Percentiles rank a stretch among this genome's conserved stretches.
These are phyloP conservation scores for Magnusiomyces ingens DNA, from an alignment of 1,139 yeast genomes.

Conservation along the genomic window DNA sequence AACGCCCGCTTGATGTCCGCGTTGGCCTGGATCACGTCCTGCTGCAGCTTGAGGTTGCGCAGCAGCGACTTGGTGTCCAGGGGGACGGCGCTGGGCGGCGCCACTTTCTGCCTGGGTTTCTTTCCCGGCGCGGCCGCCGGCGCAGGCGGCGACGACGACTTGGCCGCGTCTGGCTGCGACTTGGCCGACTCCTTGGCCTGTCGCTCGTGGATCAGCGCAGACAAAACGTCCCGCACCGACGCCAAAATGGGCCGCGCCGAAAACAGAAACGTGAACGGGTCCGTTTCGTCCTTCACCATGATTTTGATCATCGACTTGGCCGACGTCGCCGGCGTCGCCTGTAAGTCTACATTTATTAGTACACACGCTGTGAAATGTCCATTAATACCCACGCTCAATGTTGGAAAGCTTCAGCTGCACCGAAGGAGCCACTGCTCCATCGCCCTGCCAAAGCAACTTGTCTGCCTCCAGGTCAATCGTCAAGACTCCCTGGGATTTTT, in stretches of 20 bases:
- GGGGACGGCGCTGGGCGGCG: slow-evolving; percentile 4
- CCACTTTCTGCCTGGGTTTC: background rate
- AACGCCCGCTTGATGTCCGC: slow-evolving; percentile 66
- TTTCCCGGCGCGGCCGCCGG: no score
- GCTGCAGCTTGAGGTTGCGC: slow-evolving; percentile 71
- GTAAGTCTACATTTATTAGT: slow-evolving; percentile 44
- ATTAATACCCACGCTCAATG: slow-evolving; percentile 13
- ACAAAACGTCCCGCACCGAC: background rate
- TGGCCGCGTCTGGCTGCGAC: slow-evolving; percentile 30
- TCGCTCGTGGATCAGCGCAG: background rate
- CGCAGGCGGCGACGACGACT: slow-evolving; percentile 22
- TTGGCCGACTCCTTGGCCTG: slow-evolving; percentile 6
- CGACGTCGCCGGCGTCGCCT: slow-evolving; percentile 51
- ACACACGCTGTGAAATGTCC: background rate
- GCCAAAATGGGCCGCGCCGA: slow-evolving; percentile 11
- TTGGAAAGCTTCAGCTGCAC: slow-evolving; percentile 16
- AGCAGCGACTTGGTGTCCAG: slow-evolving; percentile 47
- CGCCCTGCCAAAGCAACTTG: slow-evolving; percentile 22
- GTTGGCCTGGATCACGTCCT: slow-evolving; percentile 64
- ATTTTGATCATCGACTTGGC: slow-evolving; percentile 4
- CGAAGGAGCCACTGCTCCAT: slow-evolving; percentile 18
- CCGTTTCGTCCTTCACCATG: background rate
- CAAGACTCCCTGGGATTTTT: slow-evolving; percentile 25
- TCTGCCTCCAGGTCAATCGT: slow-evolving; percentile 20
- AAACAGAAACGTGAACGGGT: slow-evolving; percentile 15